Conservation (phyloP, 1,139 yeast genomes). For the Debaryomyces udenii region DNA sequence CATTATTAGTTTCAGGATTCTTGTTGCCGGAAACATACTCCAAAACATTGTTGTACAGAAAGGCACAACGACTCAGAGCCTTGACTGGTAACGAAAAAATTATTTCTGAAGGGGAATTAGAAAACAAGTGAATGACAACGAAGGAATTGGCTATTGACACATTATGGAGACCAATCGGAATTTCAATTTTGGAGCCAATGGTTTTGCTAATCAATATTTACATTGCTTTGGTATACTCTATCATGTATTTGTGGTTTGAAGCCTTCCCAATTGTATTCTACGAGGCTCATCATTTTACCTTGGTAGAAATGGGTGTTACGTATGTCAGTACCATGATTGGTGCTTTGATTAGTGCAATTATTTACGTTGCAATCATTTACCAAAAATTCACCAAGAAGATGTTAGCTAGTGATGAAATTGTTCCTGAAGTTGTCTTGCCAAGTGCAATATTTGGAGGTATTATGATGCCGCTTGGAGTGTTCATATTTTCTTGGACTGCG, state of each 20-base stretch:
- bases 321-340: constrained; percentile 53
- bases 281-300: constrained; percentile 26
- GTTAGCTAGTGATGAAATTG: constrained; percentile 38
- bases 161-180: constrained; percentile 36
- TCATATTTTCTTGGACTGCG: constrained; percentile 39
- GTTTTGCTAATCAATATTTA: constrained; percentile 34
- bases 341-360: constrained; percentile 26
- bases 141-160: constrained; percentile 25
- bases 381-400: constrained; percentile 28
- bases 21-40: constrained; percentile 56
- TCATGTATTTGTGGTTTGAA: constrained; percentile 39
- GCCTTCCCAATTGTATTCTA: constrained; percentile 35
- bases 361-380: constrained; percentile 25
- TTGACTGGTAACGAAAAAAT: constrained; percentile 45
- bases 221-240: constrained; percentile 34
- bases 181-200: constrained; percentile 34
- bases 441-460: constrained; percentile 42
- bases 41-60: constrained; percentile 46
- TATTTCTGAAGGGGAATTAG: constrained; percentile 47
- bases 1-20: constrained; percentile 33
- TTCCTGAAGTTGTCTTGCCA: constrained; percentile 65
- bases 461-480: constrained; percentile 33
- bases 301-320: constrained; percentile 49
- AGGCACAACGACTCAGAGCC: constrained; percentile 50
- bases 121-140: constrained; percentile 31